Conservation (phyloP, 805 yeast species). For the Candida vaughaniae region DNA sequence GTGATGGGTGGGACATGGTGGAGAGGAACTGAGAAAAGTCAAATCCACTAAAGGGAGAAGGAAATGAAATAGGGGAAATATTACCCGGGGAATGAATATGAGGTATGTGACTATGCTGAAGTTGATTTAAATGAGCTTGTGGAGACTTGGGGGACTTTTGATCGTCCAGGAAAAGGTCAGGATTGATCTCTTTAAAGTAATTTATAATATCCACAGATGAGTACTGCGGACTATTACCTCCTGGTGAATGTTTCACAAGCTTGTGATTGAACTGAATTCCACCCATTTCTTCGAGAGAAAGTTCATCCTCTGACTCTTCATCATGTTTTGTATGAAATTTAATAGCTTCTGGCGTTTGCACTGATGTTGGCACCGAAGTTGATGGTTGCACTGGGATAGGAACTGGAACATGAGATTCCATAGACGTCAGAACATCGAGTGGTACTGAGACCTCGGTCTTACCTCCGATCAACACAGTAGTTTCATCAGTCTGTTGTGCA, state of each 20-base stretch:
- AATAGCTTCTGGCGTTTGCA: not conserved
- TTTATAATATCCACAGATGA: slow-evolving; percentile 2
- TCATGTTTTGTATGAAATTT: no score
- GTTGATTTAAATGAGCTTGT: not conserved
- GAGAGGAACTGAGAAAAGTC: slow-evolving; percentile 1
- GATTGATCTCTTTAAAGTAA: slow-evolving; percentile 4
- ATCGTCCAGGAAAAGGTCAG: slow-evolving; percentile 4
- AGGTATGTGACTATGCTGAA: not conserved
- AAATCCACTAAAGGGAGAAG: not conserved
- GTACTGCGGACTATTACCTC: no score
- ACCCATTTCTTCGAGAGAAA: slow-evolving; percentile 1
- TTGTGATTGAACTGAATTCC: not conserved
- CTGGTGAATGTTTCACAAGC: not conserved
- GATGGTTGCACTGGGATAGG: no score
- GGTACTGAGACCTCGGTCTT: not conserved
- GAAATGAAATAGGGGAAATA: not conserved
- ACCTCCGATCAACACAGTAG: no score
- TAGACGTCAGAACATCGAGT: no score
- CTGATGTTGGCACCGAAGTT: no score
- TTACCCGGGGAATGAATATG: not conserved
- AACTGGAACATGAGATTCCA: no score
- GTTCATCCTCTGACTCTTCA: not conserved
- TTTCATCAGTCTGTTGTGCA: no score
- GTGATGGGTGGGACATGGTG: slow-evolving; percentile 25
- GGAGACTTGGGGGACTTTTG: not conserved